phyloP scores from a whole-genome alignment of 192 early-diverging fungal genomes.

The Backusella luteola region DNA sequence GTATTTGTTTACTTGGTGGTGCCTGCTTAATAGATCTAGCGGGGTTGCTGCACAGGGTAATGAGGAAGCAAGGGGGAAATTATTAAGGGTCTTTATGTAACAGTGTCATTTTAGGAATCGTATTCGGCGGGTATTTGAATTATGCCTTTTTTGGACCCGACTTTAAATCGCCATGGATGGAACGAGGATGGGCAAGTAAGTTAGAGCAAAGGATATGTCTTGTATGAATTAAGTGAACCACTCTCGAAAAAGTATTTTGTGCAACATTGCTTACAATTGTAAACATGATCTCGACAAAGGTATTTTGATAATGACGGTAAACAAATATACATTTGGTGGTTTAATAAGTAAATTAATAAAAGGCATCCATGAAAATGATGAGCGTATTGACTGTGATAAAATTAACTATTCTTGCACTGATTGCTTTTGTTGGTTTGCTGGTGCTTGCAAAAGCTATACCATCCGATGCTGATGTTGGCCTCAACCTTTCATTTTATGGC shows the following conservation, averaged over 20 bases:
- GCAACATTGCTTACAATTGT: conserved; percentile 17
- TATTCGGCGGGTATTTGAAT: conserved; percentile 30
- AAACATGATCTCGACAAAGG: conserved; percentile 29
- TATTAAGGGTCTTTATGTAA: background rate
- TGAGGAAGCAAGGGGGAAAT: background rate
- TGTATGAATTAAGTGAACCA: too few species aligned
- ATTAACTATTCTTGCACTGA: conserved; percentile 15
- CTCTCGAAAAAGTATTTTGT: conserved; percentile 15
- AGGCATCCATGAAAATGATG: conserved; percentile 21
- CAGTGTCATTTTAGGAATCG: conserved; percentile 14
- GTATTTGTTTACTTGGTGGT: conserved; percentile 23
- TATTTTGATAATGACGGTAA: background rate
- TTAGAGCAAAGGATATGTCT: background rate
- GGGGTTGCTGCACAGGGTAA: conserved; percentile 16
- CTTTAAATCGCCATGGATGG: conserved; percentile 21
- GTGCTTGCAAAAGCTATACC: conserved; percentile 17
- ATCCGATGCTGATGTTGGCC: background rate
- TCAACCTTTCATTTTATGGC: conserved; percentile 32
- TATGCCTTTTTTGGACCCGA: conserved; percentile 18
- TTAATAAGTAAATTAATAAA: background rate
- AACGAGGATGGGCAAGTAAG: conserved; percentile 33
- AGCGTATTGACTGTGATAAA: conserved; percentile 28
- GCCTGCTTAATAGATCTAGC: conserved; percentile 21
- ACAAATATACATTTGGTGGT: background rate
- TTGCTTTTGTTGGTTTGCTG: conserved; percentile 13